Evolutionary conservation across 495 filamentous ascomycete species (phyloP), one percentile per base, ranked within the genome.

Genomic region (Hypoxylon rickii): DNA sequence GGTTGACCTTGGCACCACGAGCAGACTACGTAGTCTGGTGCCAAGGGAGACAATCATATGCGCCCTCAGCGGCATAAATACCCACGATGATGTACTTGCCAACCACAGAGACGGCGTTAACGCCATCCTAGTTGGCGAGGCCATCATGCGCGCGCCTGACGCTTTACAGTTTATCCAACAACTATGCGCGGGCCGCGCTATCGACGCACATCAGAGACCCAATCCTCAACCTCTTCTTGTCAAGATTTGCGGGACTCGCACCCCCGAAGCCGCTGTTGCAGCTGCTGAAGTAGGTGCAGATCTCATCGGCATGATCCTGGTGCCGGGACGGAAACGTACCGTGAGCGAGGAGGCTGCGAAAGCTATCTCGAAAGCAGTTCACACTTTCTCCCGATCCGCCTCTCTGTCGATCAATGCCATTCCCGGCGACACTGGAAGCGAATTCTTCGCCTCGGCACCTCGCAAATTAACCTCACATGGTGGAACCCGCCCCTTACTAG

Each of bases 191-290:
- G 83, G 86, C 10, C 55, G 63, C 19, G 54, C 69, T 32, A 43
- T 73, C 22, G 37, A 41, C 19, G 36, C 46, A 15, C 20, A 44
- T 10, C 51, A 69, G 12, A 53, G 55, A n/a, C 32, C 55, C 7
- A 31, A 47, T 10, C 68, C 70, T 12, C 57, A 72, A 29, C 62
- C 72, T 51, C 74, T 83, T 1, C 76, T 96, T 15, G 92, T 97
- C 45, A 98, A 98, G 70, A 96, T 97, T 29, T 98, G 94, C 66
- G 94, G 94, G n/a, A 97, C 92, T 3, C 83, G 94, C 22, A 87
- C 83, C 51, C 79, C 87, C 29, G 92, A 94, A 61, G 89, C 85
- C 7, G 95, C 94, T 16, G 73, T 81, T 31, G 83, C 82, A 34
- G 92, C 94, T 21, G 86, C 95, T 52, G 84, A 92, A 66, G 86